Conservation (phyloP, 129 eudicot genomes). For the Centella asiatica region DNA sequence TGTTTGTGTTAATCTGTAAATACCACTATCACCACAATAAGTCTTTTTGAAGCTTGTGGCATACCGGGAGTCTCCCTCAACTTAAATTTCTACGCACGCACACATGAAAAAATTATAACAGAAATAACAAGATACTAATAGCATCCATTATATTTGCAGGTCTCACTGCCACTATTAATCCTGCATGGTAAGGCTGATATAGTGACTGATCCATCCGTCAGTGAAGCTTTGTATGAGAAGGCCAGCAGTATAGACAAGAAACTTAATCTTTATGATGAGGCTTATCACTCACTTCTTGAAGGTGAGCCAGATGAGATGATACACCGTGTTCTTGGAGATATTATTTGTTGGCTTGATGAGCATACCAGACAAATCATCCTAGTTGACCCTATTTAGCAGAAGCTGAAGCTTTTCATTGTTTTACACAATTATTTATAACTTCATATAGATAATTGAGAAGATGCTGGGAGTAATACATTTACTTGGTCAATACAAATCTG, state of each 20-base stretch:
- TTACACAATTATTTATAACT: too few relatives aligned
- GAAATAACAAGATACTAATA: not conserved
- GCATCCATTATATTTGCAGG: conserved; percentile 24
- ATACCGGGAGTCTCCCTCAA: too few relatives aligned
- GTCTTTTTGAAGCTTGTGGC: too few relatives aligned
- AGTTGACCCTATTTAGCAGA: too few relatives aligned
- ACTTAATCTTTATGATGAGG: conserved; percentile 57
- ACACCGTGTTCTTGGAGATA: conserved; percentile 49
- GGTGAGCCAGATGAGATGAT: conserved; percentile 90
- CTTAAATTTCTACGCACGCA: too few relatives aligned
- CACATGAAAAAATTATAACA: not conserved
- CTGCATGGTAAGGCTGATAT: conserved; percentile 83
- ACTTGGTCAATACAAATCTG: too few relatives aligned
- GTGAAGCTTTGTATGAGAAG: conserved; percentile 72
- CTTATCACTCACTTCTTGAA: conserved; percentile 73
- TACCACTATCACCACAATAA: too few relatives aligned
- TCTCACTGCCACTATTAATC: conserved; percentile 75
- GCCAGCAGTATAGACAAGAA: conserved; percentile 83
- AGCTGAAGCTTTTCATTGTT: too few relatives aligned
- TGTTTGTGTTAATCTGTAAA: too few relatives aligned
- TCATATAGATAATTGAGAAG: too few relatives aligned
- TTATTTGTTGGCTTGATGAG: conserved; percentile 71
- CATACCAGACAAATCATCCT: conserved; percentile 32
- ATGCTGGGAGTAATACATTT: too few relatives aligned
- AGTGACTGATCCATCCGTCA: conserved; percentile 89